Conservation (phyloP, 805 yeast genomes). For the Metschnikowia proteae region DNA sequence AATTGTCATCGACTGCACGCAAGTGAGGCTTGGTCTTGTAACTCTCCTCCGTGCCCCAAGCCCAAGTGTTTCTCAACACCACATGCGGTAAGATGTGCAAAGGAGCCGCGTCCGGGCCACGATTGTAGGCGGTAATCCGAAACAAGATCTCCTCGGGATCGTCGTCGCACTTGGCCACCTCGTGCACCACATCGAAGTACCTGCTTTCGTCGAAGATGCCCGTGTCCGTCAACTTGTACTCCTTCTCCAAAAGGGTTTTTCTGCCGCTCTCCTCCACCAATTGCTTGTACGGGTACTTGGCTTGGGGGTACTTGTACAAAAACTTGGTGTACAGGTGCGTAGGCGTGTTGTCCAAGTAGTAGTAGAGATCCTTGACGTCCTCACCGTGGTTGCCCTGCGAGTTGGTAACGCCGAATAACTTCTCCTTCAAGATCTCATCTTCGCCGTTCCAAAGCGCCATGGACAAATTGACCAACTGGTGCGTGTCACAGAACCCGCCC, state of each 20-base stretch:
- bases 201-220: slow-evolving; percentile 66
- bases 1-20: slow-evolving; percentile 37
- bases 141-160: slow-evolving; percentile 78
- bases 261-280: slow-evolving; percentile 63
- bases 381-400: slow-evolving; percentile 96
- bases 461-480: slow-evolving; percentile 70
- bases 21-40: slow-evolving; percentile 47
- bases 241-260: slow-evolving; percentile 64
- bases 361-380: slow-evolving; percentile 84
- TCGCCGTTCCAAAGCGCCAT: slow-evolving; percentile 90
- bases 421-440: slow-evolving; percentile 81
- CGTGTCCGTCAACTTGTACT: slow-evolving; percentile 82
- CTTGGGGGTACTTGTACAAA: slow-evolving; percentile 88
- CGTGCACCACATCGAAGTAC: slow-evolving; percentile 85
- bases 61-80: slow-evolving; percentile 85
- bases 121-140: slow-evolving; percentile 82
- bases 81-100: slow-evolving; percentile 82
- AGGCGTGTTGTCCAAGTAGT: slow-evolving; percentile 87
- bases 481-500: slow-evolving; percentile 84
- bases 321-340: slow-evolving; percentile 91
- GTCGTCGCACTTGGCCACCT: slow-evolving; percentile 81
- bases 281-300: slow-evolving; percentile 75
- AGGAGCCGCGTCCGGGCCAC: slow-evolving; percentile 83
- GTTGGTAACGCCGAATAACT: slow-evolving; percentile 83
- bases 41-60: slow-evolving; percentile 69